Conservation (phyloP, 129 eudicot genomes). For the Flaveria ramosissima region DNA sequence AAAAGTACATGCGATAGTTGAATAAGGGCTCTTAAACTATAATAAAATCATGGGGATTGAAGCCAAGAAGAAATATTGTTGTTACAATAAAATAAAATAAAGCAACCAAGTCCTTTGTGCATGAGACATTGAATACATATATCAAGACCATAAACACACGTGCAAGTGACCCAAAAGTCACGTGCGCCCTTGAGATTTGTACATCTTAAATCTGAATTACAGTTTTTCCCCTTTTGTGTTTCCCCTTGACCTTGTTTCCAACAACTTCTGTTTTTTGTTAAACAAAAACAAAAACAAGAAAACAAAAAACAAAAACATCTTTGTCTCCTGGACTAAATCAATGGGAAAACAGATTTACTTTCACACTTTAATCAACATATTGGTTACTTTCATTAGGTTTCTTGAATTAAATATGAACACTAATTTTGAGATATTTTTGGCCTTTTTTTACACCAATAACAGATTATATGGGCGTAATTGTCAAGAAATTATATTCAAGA, state of each 20-base stretch:
- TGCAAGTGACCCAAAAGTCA: constrained; percentile 38
- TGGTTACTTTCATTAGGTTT: neutral
- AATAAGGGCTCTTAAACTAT: neutral
- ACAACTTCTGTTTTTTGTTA: constrained; percentile 28
- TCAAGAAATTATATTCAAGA: constrained; percentile 7
- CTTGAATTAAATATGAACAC: constrained; percentile 11
- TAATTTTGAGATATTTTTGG: neutral
- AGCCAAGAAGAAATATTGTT: constrained; percentile 18
- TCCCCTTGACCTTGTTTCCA: constrained; percentile 46
- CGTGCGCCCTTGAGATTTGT: constrained; percentile 46
- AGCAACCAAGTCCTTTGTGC: constrained; percentile 22
- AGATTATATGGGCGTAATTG: constrained; percentile 12
- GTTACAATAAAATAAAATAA: constrained; percentile 18
- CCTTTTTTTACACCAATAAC: constrained; percentile 1
- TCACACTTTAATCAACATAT: constrained; percentile 32
- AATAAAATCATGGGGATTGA: constrained; percentile 36
- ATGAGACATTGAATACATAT: constrained; percentile 40
- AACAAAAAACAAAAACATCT: constrained; percentile 37
- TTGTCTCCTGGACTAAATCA: constrained; percentile 36
- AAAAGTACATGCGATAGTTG: constrained; percentile 19
- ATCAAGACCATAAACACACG: constrained; percentile 44
- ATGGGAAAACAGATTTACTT: constrained; percentile 36
- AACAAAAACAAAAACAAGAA: constrained; percentile 30
- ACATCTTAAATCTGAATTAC: constrained; percentile 35
- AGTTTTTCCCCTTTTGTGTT: constrained; percentile 41